Percentiles rank a stretch among this genome's conserved stretches.
phyloP scores from a whole-genome alignment of 1,284 basidiomycete genomes.

The Ustanciosporium gigantosporum region DNA sequence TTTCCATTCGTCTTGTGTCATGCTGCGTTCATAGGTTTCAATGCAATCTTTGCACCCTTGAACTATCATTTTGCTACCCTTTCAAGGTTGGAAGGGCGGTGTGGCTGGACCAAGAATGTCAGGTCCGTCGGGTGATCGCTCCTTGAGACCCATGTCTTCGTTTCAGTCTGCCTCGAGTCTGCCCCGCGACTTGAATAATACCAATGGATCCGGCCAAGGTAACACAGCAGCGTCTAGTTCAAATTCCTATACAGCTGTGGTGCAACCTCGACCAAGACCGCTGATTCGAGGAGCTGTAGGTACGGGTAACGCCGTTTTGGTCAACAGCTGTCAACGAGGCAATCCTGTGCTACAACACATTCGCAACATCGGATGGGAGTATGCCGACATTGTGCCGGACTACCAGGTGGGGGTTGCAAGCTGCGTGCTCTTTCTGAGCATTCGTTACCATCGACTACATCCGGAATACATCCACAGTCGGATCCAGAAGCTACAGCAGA shows the following conservation, averaged over 20 bases:
- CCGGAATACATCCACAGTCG: constrained; percentile 94
- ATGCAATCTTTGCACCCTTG: not conserved
- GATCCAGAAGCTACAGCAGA: constrained; percentile 79
- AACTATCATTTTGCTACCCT: too few relatives aligned
- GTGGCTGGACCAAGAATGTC: too few relatives aligned
- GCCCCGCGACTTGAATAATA: constrained; percentile 4
- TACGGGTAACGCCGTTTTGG: constrained; percentile 47
- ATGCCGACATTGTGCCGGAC: constrained; percentile 88
- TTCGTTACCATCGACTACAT: constrained; percentile 93
- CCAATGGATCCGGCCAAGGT: too few relatives aligned
- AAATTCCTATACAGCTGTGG: not conserved
- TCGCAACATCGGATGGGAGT: constrained; percentile 87
- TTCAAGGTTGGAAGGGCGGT: too few relatives aligned
- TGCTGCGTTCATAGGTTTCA: not conserved
- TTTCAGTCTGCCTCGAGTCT: constrained; percentile 33
- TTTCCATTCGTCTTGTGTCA: not conserved
- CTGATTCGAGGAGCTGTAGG: constrained; percentile 44
- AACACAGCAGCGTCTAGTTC: not conserved
- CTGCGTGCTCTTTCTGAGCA: constrained; percentile 65
- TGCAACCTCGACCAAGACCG: constrained; percentile 36
- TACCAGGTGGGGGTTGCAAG: constrained; percentile 55
- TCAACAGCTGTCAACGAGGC: constrained; percentile 68
- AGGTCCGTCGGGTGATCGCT: not conserved
- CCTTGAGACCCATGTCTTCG: constrained; percentile 19
- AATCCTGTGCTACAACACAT: constrained; percentile 86